phyloP scores from a whole-genome alignment of 2,329 filamentous ascomycete species.

The Neopestalotiopsis sp. region DNA sequence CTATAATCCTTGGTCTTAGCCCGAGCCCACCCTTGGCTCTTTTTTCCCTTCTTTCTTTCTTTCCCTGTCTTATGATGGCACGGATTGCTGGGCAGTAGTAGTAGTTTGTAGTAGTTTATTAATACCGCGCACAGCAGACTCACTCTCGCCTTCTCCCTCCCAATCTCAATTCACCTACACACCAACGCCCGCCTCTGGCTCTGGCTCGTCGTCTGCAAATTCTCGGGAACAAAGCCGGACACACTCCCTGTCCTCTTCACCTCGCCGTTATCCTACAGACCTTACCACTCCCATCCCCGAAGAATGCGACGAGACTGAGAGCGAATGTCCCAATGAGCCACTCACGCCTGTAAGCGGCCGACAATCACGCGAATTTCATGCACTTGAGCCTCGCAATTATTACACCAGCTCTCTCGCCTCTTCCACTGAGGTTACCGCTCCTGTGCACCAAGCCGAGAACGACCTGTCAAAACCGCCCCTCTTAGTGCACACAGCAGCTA shows the following conservation, averaged over 20 bases:
- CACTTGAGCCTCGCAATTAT: constrained; percentile 44
- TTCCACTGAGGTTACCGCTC: constrained; percentile 10
- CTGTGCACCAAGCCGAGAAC: not conserved
- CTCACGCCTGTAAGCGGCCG: constrained; percentile 64
- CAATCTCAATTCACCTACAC: constrained; percentile 19
- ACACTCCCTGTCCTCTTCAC: constrained; percentile 39
- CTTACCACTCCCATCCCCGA: constrained; percentile 59
- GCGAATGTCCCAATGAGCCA: constrained; percentile 64
- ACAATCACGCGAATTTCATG: constrained; percentile 60
- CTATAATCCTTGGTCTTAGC: constrained; percentile 2
- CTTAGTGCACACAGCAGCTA: constrained; percentile 16
- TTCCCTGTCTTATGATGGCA: no score
- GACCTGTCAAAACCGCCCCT: constrained; percentile 17
- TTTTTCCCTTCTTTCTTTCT: not conserved
- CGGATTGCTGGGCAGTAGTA: not conserved
- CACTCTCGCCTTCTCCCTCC: constrained; percentile 18
- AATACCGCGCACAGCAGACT: constrained; percentile 15
- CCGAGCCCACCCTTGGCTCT: not conserved
- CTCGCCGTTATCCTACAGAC: constrained; percentile 54
- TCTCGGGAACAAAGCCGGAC: constrained; percentile 17
- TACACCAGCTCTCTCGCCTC: constrained; percentile 28
- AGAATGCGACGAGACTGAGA: constrained; percentile 64
- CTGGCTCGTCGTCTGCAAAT: not conserved
- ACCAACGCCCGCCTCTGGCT: not conserved
- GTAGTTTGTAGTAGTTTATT: constrained; percentile 9